phyloP scores from a whole-genome alignment of 768 basidiomycete genomes.

The Podaxis carcinomalis region DNA sequence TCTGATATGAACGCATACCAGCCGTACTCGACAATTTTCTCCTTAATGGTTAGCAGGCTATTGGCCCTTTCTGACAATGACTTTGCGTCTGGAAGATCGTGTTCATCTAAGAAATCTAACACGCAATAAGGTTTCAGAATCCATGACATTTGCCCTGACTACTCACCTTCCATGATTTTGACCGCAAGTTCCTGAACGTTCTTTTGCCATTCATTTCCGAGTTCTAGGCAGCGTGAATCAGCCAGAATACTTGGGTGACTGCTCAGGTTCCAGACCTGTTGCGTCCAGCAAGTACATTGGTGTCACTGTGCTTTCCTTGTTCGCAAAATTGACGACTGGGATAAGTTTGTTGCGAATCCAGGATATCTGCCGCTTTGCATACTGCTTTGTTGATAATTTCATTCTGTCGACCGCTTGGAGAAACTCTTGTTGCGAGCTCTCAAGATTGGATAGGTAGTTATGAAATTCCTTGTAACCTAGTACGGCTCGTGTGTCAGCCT shows the following conservation, averaged over 20 bases:
- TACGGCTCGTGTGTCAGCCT: background rate
- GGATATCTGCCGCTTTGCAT: conserved; percentile 85
- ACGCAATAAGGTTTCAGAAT: background rate
- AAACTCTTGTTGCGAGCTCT: conserved; percentile 34
- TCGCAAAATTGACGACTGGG: conserved; percentile 58
- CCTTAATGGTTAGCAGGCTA: conserved; percentile 43
- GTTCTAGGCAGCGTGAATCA: conserved; percentile 26
- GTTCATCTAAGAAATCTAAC: conserved; percentile 52
- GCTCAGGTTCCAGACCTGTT: conserved; percentile 37
- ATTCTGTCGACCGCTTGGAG: conserved; percentile 67
- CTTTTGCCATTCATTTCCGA: conserved; percentile 53
- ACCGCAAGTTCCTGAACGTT: conserved; percentile 52
- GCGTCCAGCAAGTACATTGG: conserved; percentile 62
- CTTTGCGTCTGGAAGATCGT: conserved; percentile 50
- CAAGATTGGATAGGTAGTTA: conserved; percentile 47
- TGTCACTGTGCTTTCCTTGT: conserved; percentile 28
- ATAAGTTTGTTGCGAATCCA: conserved; percentile 92
- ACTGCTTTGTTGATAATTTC: conserved; percentile 86
- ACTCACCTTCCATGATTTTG: conserved; percentile 42
- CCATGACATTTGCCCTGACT: background rate
- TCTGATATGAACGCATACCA: conserved; percentile 2
- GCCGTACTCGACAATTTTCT: conserved; percentile 40
- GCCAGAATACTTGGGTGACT: conserved; percentile 1
- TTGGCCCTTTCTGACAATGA: conserved; percentile 51
- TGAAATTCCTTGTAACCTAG: conserved; percentile 92